These are phyloP conservation scores for Coprinopsis sp. DNA, from an alignment of 768 basidiomycete species.

Conservation along the genomic window DNA sequence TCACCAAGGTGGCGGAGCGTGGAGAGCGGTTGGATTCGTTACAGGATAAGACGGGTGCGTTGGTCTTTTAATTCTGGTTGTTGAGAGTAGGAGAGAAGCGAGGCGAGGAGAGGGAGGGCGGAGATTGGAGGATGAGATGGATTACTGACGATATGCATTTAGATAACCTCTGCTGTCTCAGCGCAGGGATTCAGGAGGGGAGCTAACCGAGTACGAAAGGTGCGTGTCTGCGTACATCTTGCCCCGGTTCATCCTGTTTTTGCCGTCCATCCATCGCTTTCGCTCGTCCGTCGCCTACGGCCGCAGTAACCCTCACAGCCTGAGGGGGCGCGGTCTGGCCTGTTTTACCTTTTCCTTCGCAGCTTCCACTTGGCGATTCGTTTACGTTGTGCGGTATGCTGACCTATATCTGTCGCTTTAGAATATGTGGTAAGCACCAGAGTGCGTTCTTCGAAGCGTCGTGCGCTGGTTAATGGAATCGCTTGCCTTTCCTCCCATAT, in stretches of 20 bases:
- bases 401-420: constrained; percentile 32
- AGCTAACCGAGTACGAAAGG: constrained; percentile 96
- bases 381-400: constrained; percentile 6
- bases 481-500: too few species aligned
- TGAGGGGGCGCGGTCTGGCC: too few species aligned
- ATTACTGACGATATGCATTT: constrained; percentile 5
- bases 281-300: too few species aligned
- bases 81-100: too few species aligned
- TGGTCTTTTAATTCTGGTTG: neutral
- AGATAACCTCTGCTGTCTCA: constrained; percentile 96
- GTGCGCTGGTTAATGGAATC: too few species aligned
- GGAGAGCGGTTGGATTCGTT: constrained; percentile 91
- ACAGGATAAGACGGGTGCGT: constrained; percentile 96
- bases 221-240: constrained; percentile 35
- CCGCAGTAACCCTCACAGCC: too few species aligned
- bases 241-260: too few species aligned
- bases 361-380: neutral
- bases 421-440: constrained; percentile 90
- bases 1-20: constrained; percentile 88
- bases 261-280: too few species aligned
- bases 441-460: too few species aligned
- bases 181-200: constrained; percentile 99
- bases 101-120: too few species aligned
- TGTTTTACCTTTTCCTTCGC: too few species aligned
- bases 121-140: too few species aligned